Base-by-base conservation (phyloP, 2,329 filamentous ascomycete genomes). In the Paraconiothyrium brasiliense region DNA sequence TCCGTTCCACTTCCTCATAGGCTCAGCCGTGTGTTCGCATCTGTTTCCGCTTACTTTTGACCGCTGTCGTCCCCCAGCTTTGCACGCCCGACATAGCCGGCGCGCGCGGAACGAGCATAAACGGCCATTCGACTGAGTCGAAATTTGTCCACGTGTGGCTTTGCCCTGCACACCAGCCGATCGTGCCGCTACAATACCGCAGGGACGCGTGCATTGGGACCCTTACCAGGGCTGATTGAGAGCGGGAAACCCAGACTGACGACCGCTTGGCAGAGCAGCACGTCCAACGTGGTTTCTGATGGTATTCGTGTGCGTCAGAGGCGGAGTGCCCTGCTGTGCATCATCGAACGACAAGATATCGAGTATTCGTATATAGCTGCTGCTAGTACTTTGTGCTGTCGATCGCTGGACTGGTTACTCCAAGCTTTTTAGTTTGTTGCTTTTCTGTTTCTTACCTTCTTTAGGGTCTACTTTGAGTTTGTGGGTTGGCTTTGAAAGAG, bases 291-390 rank as follows among this genome's bases (percentile, higher is more conserved):
- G 64, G 56, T 57, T 57, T 64, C 60, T 67, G 44, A 71, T 70
- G 61, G 65, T 70, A 68, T 63, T 70, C 67, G 69, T 70, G 64
- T 59, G 60, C 70, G 55, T 59, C 43, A 57, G 71, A 71, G 71
- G 71, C 69, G 66, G 71, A 70, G 70, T 61, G 61, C 56, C 52
- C 47, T 44, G 11, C 56, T 61, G 39, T 55, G 34, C 32, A 50
- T 47, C 44, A 37, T 54, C 35, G 7, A 32, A 46, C 14, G 9
- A 43, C 30, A 22, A 24, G 8, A 13, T 54, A 14, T 10, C n/a
- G 4, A 16, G 11, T 24, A 9, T 56, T 39, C 2, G n/a, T 60
- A 60, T 57, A 60, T 60, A 49, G 51, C 32, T 55, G 22, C 43
- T 49, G 50, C 41, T 65, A 64, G 61, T 48, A 62, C 20, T 52